A percentile compares a stretch with the other conserved stretches of the same genome.
These are phyloP conservation scores for Leccinum solheimii DNA, from an alignment of 1,284 basidiomycete species.

Conservation along the genomic window DNA sequence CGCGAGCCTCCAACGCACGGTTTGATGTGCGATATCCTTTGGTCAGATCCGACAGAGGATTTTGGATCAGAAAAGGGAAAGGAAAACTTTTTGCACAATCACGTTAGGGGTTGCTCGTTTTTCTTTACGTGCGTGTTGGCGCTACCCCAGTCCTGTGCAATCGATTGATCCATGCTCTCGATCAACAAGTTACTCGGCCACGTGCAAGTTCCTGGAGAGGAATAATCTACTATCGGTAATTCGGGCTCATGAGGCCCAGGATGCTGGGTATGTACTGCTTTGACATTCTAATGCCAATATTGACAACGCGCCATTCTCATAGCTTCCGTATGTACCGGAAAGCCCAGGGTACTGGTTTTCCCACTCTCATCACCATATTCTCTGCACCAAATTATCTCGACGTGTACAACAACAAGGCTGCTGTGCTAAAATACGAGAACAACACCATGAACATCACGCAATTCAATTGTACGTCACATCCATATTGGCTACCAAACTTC, in stretches of 20 bases:
- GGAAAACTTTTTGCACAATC: slow-evolving; percentile 88
- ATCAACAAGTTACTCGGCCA: slow-evolving; percentile 47
- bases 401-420: slow-evolving; percentile 96
- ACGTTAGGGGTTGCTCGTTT: slow-evolving; percentile 90
- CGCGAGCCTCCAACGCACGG: slow-evolving; percentile 92
- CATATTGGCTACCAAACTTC: slow-evolving; percentile 92
- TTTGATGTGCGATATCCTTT: slow-evolving; percentile 93
- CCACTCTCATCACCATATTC: slow-evolving; percentile 96
- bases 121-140: slow-evolving; percentile 79
- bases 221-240: slow-evolving; percentile 92
- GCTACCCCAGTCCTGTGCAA: not conserved
- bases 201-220: slow-evolving; percentile 90
- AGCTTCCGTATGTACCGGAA: slow-evolving; percentile 97
- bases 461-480: slow-evolving; percentile 94
- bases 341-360: slow-evolving; percentile 90
- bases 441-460: slow-evolving; percentile 96
- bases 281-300: not conserved
- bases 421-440: slow-evolving; percentile 94
- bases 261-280: slow-evolving; percentile 72
- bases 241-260: slow-evolving; percentile 92
- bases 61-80: slow-evolving; percentile 89
- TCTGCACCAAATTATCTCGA: slow-evolving; percentile 95
- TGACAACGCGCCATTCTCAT: not conserved
- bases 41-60: slow-evolving; percentile 94
- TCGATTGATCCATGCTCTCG: slow-evolving; percentile 4